These are phyloP conservation scores for Calonectria fujianensis DNA, from an alignment of 2,329 filamentous ascomycete genomes.

Conservation along the genomic window DNA sequence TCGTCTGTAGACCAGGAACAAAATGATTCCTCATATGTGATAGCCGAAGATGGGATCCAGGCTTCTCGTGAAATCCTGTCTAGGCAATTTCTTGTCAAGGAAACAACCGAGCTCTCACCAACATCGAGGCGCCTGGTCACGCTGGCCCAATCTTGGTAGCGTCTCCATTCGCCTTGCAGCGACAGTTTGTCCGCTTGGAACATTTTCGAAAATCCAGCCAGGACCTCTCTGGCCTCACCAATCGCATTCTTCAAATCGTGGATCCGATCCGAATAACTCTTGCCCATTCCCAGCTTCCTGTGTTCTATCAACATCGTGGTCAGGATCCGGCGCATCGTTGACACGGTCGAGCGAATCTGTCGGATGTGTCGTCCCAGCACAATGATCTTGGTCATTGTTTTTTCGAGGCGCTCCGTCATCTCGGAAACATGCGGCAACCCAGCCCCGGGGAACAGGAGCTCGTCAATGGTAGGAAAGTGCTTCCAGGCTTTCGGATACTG, in stretches of 20 bases:
- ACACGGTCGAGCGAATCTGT: neutral
- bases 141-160: neutral
- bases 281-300: neutral
- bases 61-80: neutral
- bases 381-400: neutral
- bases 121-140: neutral
- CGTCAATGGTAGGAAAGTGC: neutral
- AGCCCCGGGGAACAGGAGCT: neutral
- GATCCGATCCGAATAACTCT: neutral
- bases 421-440: slow-evolving; percentile 8
- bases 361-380: neutral
- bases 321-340: neutral
- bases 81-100: neutral
- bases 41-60: neutral
- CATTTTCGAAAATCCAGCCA: neutral
- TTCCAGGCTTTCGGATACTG: neutral
- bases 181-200: neutral
- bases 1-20: neutral
- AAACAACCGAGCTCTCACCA: neutral
- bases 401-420: neutral
- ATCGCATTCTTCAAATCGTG: neutral
- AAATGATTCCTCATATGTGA: neutral
- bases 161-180: neutral
- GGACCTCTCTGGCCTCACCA: neutral
- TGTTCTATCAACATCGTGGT: neutral